Conservation (phyloP, 1,284 basidiomycete species). For the Trametes polyzona region DNA sequence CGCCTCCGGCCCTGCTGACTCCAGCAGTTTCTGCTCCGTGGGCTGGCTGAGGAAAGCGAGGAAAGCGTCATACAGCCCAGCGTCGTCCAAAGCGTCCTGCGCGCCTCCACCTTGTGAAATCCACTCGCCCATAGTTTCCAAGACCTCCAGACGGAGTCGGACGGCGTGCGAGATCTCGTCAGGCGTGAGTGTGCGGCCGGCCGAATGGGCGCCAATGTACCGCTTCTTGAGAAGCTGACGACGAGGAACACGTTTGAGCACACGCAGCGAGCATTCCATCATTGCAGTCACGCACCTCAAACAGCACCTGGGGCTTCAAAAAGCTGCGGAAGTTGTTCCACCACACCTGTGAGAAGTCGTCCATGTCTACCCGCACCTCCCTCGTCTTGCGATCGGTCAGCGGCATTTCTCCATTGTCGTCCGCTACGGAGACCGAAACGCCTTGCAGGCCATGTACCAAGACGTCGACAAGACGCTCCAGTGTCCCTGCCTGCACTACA, state of each 20-base stretch:
- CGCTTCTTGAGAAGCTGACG: constrained; percentile 72
- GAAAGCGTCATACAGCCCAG: constrained; percentile 60
- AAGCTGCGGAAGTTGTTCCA: constrained; percentile 82
- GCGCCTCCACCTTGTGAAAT: constrained; percentile 68
- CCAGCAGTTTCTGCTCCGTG: constrained; percentile 28
- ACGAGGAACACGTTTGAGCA: constrained; percentile 13
- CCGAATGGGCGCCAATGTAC: constrained; percentile 55
- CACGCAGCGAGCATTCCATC: constrained; percentile 4
- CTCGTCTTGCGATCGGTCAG: constrained; percentile 70
- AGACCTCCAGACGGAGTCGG: constrained; percentile 54
- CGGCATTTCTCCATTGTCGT: constrained; percentile 83
- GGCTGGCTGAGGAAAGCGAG: constrained; percentile 53
- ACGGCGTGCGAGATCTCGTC: constrained; percentile 34
- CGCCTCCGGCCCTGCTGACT: constrained; percentile 26
- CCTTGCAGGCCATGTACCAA: constrained; percentile 78
- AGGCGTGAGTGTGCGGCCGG: constrained; percentile 22
- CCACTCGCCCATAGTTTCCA: constrained; percentile 73
- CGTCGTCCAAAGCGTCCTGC: constrained; percentile 75
- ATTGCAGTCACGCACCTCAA: constrained; percentile 61
- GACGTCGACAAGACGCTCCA: constrained; percentile 73
- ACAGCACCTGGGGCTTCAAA: constrained; percentile 76
- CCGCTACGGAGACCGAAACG: constrained; percentile 75
- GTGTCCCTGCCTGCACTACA: constrained; percentile 74
- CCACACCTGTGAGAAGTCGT: constrained; percentile 75
- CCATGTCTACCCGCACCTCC: constrained; percentile 69